Evolutionary conservation across 192 early-diverging fungal genomes (phyloP), one percentile per base, ranked within the genome.

Genomic region (Phycomyces nitens): DNA sequence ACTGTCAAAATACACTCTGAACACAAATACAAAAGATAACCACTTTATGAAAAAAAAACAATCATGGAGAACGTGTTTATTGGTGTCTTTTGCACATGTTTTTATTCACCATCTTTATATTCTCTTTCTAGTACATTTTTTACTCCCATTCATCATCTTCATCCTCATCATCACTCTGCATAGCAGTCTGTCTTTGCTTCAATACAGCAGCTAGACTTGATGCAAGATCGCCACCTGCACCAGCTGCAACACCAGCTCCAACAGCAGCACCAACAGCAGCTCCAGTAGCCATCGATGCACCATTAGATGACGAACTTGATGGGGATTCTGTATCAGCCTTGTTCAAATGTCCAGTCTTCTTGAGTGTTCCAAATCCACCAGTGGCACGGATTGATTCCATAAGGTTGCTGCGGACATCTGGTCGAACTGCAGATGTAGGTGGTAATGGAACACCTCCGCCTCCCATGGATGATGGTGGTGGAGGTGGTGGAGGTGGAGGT

Each of bases 301-400:
- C 21, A 18, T 26, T 8, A 20, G 38, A 10, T 6, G 50, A 26
- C 16, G 39, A 42, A 3, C 12, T 10, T 7, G 21, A 27, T 12
- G 66, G 11, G 7, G 27, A 2, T 6, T 47, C 34, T 34, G 14
- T 2, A 7, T 57, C 12, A 5, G 59, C 24, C 44, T 65, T 58
- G 15, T 47, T 44, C 10, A 66, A 60, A 49, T 41, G 18, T n/a
- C 58, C 65, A 18, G 64, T 65, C 53, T 78, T 71, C 47, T 77
- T 77, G 43, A 81, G 54, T 0, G 60, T 60, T 21, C 62, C 66
- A 63, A 78, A 68, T 20, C 80, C 82, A 29, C 82, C 80, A 1
- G 76, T 60, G 10, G 71, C 74, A 27, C 77, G 71, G 38, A 84
- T 84, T 50, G 75, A 74, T 42, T 67, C 76, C 74, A 84, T 54